A percentile compares a stretch with the other conserved stretches of the same genome.
phyloP scores from a whole-genome alignment of 1,139 yeast genomes.

The Nakaseomyces glabratus region DNA sequence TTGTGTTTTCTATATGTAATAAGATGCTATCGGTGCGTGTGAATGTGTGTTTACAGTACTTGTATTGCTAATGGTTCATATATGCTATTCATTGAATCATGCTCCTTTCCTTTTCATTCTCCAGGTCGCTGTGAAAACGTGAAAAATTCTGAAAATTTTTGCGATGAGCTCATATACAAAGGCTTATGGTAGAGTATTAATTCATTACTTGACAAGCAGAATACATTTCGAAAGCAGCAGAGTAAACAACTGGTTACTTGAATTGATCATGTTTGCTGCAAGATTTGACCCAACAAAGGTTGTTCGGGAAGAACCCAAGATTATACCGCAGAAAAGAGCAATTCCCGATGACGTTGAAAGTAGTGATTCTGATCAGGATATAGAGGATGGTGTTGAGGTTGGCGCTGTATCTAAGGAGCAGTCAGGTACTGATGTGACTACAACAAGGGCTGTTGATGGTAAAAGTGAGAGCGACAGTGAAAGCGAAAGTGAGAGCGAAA shows the following conservation, averaged over 20 bases:
- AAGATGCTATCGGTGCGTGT: too few species aligned
- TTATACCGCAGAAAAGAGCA: constrained; percentile 8
- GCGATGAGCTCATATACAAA: not conserved
- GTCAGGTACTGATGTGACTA: too few species aligned
- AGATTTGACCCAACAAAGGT: constrained; percentile 48
- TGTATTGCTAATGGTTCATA: too few species aligned
- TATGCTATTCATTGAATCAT: too few species aligned
- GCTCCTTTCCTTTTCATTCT: not conserved
- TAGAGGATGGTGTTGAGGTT: constrained; percentile 14
- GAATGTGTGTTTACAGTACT: too few species aligned
- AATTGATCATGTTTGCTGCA: constrained; percentile 53
- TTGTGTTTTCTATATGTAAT: too few species aligned
- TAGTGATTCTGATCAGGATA: constrained; percentile 11
- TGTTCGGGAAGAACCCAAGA: constrained; percentile 15
- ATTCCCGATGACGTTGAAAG: constrained; percentile 13
- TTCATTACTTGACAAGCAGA: too few species aligned
- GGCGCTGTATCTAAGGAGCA: too few species aligned
- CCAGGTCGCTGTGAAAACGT: constrained; percentile 3
- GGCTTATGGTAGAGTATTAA: too few species aligned
- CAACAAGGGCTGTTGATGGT: too few species aligned
- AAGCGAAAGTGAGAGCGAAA: not conserved
- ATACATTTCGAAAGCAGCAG: too few species aligned
- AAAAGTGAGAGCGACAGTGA: not conserved
- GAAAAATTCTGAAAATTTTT: constrained; percentile 8
- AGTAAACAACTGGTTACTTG: too few species aligned